phyloP scores from a whole-genome alignment of 345 rosid genomes.

The Orychophragmus violaceus region DNA sequence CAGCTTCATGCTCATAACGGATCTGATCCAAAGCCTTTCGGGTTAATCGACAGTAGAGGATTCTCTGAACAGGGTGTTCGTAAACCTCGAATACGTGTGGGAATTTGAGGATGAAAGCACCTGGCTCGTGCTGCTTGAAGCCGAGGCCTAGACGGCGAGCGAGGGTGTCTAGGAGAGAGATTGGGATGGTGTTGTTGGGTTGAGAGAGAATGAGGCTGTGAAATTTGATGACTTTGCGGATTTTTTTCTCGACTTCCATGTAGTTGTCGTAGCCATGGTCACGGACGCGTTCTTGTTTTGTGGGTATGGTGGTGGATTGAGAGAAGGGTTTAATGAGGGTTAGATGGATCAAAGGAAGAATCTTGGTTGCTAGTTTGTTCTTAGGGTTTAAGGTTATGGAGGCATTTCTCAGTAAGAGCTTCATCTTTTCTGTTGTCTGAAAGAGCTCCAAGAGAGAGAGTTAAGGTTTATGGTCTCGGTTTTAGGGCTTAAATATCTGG shows the following conservation, averaged over 20 bases:
- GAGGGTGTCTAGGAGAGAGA: conserved; percentile 62
- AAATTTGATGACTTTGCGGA: conserved; percentile 72
- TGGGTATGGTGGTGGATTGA: conserved; percentile 78
- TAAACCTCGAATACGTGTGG: conserved; percentile 78
- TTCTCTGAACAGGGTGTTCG: conserved; percentile 89
- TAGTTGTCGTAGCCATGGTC: conserved; percentile 93
- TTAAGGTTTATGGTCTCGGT: background rate
- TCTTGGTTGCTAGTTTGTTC: background rate
- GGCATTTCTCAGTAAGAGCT: conserved; percentile 10
- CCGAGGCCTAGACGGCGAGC: conserved; percentile 70
- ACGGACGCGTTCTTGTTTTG: conserved; percentile 65
- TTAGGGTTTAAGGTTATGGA: conserved; percentile 20
- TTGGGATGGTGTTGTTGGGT: conserved; percentile 49
- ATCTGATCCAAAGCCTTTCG: conserved; percentile 64
- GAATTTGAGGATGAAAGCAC: conserved; percentile 70
- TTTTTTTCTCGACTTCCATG: conserved; percentile 93
- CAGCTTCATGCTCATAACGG: conserved; percentile 54
- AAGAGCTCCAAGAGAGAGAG: background rate
- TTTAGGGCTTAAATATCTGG: background rate
- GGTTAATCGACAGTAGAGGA: conserved; percentile 67
- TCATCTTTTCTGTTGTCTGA: conserved; percentile 11
- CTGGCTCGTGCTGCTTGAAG: conserved; percentile 72
- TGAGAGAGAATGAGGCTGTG: conserved; percentile 69
- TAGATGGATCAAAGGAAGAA: background rate
- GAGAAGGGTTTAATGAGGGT: conserved; percentile 38